A percentile compares a stretch with the other conserved stretches of the same genome.
Conservation (phyloP, 2,329 filamentous ascomycete genomes). For the Ustilaginoidea virens region DNA sequence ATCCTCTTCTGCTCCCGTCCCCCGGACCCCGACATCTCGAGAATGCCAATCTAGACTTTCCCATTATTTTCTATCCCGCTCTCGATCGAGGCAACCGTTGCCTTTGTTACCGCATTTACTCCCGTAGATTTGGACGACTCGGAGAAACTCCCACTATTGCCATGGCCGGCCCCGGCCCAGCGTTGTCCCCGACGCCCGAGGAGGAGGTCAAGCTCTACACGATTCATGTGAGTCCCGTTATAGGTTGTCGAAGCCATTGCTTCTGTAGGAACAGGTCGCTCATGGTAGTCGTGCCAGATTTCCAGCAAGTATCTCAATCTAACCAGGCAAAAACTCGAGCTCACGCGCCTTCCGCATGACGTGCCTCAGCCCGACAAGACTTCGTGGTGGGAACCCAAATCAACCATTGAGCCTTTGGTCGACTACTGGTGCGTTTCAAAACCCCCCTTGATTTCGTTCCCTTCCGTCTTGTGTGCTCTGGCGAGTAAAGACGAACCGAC, state of each 20-base stretch:
- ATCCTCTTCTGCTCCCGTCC: too few relatives aligned
- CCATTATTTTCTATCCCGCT: too few relatives aligned
- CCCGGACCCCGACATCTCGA: too few relatives aligned
- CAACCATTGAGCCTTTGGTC: slow-evolving; percentile 45
- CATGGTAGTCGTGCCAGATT: slow-evolving; percentile 27
- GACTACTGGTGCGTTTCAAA: slow-evolving; percentile 42
- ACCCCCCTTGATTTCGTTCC: background rate
- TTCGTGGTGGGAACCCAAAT: slow-evolving; percentile 45
- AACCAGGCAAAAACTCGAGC: slow-evolving; percentile 50
- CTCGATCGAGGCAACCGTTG: too few relatives aligned
- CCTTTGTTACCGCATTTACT: too few relatives aligned
- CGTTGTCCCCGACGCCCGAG: slow-evolving; percentile 9
- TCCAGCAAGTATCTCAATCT: slow-evolving; percentile 52
- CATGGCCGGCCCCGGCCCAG: slow-evolving; percentile 6
- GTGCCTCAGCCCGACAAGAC: slow-evolving; percentile 27
- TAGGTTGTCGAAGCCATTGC: background rate
- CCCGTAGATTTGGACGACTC: too few relatives aligned
- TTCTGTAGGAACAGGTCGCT: background rate
- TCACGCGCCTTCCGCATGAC: slow-evolving; percentile 49
- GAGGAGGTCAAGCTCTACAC: slow-evolving; percentile 38
- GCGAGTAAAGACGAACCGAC: too few relatives aligned
- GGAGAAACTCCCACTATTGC: too few relatives aligned
- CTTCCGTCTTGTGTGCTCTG: background rate
- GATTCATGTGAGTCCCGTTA: slow-evolving; percentile 39
- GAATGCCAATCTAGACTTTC: too few relatives aligned